Percentiles rank a stretch among this genome's conserved stretches.
phyloP scores from a whole-genome alignment of 2,329 filamentous ascomycete species.

The Bertia moriformis region DNA sequence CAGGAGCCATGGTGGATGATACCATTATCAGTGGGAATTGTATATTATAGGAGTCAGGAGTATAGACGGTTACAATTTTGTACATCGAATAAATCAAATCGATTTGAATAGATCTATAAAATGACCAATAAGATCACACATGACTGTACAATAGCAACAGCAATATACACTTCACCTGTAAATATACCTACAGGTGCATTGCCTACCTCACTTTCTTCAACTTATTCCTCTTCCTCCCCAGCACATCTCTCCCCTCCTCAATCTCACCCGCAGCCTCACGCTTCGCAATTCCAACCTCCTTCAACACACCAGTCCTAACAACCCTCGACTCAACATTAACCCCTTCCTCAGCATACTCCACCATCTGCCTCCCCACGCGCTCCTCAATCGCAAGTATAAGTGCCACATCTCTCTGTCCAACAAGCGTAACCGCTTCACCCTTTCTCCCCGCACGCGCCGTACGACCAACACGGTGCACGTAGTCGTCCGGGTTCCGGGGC shows the following conservation, averaged over 20 bases:
- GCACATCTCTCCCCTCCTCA: constrained; percentile 50
- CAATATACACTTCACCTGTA: too few species aligned
- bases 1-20: too few species aligned
- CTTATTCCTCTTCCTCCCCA: constrained; percentile 26
- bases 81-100: too few species aligned
- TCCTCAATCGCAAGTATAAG: constrained; percentile 49
- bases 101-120: too few species aligned
- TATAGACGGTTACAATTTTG: too few species aligned
- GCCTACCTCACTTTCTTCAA: constrained; percentile 1
- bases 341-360: constrained; percentile 44
- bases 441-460: constrained; percentile 49
- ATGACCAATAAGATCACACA: too few species aligned
- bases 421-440: constrained; percentile 43
- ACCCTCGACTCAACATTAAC: constrained; percentile 53
- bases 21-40: too few species aligned
- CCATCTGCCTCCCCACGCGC: constrained; percentile 42
- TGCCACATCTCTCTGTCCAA: constrained; percentile 51
- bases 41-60: too few species aligned
- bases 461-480: constrained; percentile 54
- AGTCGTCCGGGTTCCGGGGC: constrained; percentile 54
- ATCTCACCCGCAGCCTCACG: constrained; percentile 49
- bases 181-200: too few species aligned
- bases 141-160: too few species aligned
- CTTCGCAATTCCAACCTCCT: constrained; percentile 52
- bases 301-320: constrained; percentile 39